A percentile compares a stretch with the other conserved stretches of the same genome.
phyloP scores from a whole-genome alignment of 768 basidiomycete species.

The Leccinum truebloodii region DNA sequence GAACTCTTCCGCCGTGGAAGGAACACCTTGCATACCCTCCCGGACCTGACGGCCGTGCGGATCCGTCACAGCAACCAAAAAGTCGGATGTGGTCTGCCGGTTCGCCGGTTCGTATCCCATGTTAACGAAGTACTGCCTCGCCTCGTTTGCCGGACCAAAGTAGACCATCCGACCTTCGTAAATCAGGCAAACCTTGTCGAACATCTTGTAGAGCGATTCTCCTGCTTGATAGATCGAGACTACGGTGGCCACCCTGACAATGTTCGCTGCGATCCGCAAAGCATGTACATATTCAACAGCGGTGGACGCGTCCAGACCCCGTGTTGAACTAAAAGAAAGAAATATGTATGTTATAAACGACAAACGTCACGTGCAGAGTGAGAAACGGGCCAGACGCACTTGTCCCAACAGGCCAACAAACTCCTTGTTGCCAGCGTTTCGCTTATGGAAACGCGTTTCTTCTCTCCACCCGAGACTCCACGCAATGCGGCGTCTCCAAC shows the following conservation, averaged over 20 bases:
- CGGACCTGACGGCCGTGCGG: slow-evolving; percentile 58
- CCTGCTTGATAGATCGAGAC: slow-evolving; percentile 88
- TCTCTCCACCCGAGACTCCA: slow-evolving; percentile 76
- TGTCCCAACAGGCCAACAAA: slow-evolving; percentile 79
- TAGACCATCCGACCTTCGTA: slow-evolving; percentile 61
- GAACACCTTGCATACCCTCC: slow-evolving; percentile 27
- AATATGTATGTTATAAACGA: slow-evolving; percentile 32
- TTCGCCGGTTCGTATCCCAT: slow-evolving; percentile 57
- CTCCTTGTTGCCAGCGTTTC: slow-evolving; percentile 74
- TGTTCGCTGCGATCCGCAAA: slow-evolving; percentile 66
- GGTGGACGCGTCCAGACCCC: slow-evolving; percentile 67
- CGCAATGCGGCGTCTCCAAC: slow-evolving; percentile 81
- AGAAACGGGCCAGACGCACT: slow-evolving; percentile 37
- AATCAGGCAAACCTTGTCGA: slow-evolving; percentile 71
- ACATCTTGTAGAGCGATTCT: slow-evolving; percentile 63
- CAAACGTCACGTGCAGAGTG: slow-evolving; percentile 38
- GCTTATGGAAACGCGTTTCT: slow-evolving; percentile 79
- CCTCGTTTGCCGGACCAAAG: slow-evolving; percentile 55
- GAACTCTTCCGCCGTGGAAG: slow-evolving; percentile 57
- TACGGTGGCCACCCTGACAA: slow-evolving; percentile 55
- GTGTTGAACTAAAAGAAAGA: slow-evolving; percentile 51
- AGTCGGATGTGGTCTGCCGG: slow-evolving; percentile 65
- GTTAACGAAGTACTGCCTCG: slow-evolving; percentile 57
- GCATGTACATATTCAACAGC: slow-evolving; percentile 75
- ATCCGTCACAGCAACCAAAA: slow-evolving; percentile 62